Percentiles rank a stretch among this genome's conserved stretches.
These are phyloP conservation scores for Coccomyxa subellipsoidea DNA, from an alignment of 163 green algal species.

Conservation along the genomic window DNA sequence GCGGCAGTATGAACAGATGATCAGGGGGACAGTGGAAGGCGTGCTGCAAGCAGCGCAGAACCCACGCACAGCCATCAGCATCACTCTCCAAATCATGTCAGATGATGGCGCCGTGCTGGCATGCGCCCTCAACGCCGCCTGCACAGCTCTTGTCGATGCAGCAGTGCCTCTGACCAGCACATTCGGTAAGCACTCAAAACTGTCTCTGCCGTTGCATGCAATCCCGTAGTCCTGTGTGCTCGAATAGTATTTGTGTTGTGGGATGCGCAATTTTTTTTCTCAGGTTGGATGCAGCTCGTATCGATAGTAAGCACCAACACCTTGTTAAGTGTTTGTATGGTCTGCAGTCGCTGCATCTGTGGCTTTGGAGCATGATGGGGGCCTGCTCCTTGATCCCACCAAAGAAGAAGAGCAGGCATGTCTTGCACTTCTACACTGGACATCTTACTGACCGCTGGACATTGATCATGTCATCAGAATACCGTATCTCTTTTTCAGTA, in stretches of 20 bases:
- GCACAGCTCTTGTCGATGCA: conserved; percentile 70
- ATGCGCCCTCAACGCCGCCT: conserved; percentile 69
- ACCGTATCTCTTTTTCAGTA: too few relatives aligned
- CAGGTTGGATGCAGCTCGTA: not conserved
- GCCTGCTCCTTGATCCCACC: not conserved
- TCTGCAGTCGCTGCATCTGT: not conserved
- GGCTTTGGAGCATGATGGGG: not conserved
- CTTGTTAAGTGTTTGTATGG: not conserved
- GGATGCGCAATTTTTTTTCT: not conserved
- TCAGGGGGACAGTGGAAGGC: conserved; percentile 41
- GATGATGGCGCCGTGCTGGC: conserved; percentile 70
- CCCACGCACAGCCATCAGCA: conserved; percentile 34
- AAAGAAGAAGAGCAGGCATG: not conserved
- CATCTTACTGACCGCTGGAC: too few relatives aligned
- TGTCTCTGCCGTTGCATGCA: too few relatives aligned
- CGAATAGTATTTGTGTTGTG: not conserved
- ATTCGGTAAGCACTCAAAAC: too few relatives aligned
- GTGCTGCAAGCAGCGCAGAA: conserved; percentile 42
- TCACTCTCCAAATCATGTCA: conserved; percentile 51
- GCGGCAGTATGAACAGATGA: conserved; percentile 40
- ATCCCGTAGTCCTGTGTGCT: not conserved
- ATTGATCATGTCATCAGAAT: too few relatives aligned
- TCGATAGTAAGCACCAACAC: too few relatives aligned
- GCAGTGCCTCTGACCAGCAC: conserved; percentile 61
- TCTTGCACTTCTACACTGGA: too few relatives aligned